Evolutionary conservation across 176 grass and related monocot genomes (phyloP).

Genomic region (Paspalum vaginatum): DNA sequence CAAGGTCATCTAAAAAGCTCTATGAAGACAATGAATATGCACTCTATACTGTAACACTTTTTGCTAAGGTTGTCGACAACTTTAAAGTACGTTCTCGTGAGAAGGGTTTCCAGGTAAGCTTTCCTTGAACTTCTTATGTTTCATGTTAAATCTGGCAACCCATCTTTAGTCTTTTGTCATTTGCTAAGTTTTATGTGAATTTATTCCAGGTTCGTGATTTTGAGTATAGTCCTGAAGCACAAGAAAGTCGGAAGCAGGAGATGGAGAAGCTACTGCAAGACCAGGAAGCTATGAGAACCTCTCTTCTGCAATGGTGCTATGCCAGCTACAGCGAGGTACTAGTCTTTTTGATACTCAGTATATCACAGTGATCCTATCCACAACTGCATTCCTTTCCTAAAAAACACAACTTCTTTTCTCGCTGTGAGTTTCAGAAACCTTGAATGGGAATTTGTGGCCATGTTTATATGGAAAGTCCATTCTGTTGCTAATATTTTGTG

Average conservation of each 20-base stretch:
- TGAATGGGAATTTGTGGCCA: background rate
- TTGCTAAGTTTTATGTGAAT: constrained; percentile 28
- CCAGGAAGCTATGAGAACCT: constrained; percentile 78
- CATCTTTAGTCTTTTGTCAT: background rate
- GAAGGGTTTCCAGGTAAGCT: constrained; percentile 83
- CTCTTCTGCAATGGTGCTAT: constrained; percentile 94
- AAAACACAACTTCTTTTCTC: background rate
- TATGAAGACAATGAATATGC: constrained; percentile 93
- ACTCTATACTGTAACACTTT: constrained; percentile 91
- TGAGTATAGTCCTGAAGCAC: constrained; percentile 87
- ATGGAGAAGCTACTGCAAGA: constrained; percentile 86
- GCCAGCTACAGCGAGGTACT: constrained; percentile 97
- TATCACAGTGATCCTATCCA: constrained; percentile 14
- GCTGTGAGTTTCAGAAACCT: background rate
- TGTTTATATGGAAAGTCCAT: constrained; percentile 1
- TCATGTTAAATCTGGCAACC: background rate
- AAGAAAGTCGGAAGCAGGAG: constrained; percentile 83
- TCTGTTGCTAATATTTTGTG: background rate
- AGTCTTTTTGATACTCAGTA: background rate
- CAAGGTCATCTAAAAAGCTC: constrained; percentile 82
- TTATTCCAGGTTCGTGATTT: constrained; percentile 79
- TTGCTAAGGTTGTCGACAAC: constrained; percentile 87
- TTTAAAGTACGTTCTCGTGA: constrained; percentile 83
- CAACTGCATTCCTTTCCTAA: background rate
- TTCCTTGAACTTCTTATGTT: background rate